Conservation (phyloP, 495 filamentous ascomycete species). For the Cercophora samala region DNA sequence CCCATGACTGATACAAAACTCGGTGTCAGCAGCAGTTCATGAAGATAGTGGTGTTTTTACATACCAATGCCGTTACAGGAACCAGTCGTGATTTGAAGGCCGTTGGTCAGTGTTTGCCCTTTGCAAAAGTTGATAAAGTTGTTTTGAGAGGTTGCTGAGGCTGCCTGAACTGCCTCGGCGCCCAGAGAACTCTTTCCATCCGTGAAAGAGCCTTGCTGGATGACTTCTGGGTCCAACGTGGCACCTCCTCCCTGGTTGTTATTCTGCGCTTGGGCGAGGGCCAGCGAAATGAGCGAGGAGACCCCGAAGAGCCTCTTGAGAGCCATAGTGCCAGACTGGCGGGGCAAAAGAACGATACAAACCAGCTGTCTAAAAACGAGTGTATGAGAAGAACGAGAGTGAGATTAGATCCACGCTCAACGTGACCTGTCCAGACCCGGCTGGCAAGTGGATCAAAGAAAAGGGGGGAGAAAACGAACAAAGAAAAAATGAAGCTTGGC, state of each 20-base stretch:
- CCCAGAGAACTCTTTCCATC: slow-evolving; percentile 27
- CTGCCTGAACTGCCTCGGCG: slow-evolving; percentile 26
- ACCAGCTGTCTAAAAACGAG: background rate
- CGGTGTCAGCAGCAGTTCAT: background rate
- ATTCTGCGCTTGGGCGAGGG: slow-evolving; percentile 23
- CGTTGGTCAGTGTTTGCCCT: slow-evolving; percentile 54
- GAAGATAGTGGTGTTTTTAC: slow-evolving; percentile 30
- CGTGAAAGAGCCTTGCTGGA: slow-evolving; percentile 28
- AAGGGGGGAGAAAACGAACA: slow-evolving; percentile 15
- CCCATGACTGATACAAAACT: slow-evolving; percentile 51
- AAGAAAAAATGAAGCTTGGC: slow-evolving; percentile 11
- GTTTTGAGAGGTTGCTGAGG: slow-evolving; percentile 38
- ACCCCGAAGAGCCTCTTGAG: slow-evolving; percentile 16
- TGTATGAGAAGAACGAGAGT: slow-evolving; percentile 14
- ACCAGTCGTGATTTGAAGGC: slow-evolving; percentile 46
- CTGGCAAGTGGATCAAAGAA: slow-evolving; percentile 21
- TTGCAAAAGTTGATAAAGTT: slow-evolving; percentile 55
- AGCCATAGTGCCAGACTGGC: slow-evolving; percentile 16
- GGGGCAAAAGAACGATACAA: background rate
- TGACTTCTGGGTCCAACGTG: slow-evolving; percentile 22
- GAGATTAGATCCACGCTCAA: slow-evolving; percentile 26
- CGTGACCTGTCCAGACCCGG: slow-evolving; percentile 24
- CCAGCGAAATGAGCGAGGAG: slow-evolving; percentile 19
- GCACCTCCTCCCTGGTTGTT: slow-evolving; percentile 16
- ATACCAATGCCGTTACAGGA: slow-evolving; percentile 54